Conservation (phyloP, 176 grass and related monocot genomes). For the Alloteropsis semialata region DNA sequence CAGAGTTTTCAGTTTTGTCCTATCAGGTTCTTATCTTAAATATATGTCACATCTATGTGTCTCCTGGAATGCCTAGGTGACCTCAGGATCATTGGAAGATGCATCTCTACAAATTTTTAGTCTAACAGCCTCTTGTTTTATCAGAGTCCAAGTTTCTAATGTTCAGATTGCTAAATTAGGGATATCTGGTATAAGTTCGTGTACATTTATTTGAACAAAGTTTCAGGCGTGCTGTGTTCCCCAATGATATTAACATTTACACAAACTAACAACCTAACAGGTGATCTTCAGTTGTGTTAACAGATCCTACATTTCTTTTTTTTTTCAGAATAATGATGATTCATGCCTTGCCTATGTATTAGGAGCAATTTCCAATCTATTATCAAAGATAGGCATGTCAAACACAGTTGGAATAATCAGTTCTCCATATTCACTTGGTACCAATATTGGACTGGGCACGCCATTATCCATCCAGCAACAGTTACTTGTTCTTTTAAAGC, state of each 20-base stretch:
- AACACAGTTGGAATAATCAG: conserved; percentile 65
- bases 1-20: background rate
- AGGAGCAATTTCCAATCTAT: conserved; percentile 81
- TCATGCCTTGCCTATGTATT: conserved; percentile 90
- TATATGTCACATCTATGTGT: background rate
- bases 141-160: background rate
- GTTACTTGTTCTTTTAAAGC: conserved; percentile 86
- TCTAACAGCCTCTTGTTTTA: background rate
- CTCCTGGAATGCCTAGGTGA: conserved; percentile 6
- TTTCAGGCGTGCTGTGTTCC: background rate
- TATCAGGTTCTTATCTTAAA: background rate
- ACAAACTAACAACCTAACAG: background rate
- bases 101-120: background rate
- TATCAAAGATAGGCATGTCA: conserved; percentile 83
- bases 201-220: background rate
- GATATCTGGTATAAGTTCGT: background rate
- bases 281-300: conserved; percentile 17
- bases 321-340: conserved; percentile 93
- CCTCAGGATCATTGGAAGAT: background rate
- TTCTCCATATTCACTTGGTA: conserved; percentile 78
- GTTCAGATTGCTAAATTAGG: background rate
- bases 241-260: background rate
- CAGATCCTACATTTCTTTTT: conserved; percentile 2
- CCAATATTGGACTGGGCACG: conserved; percentile 72
- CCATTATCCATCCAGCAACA: conserved; percentile 82